These are phyloP conservation scores for Clitocybe nebularis DNA, from an alignment of 1,284 basidiomycete species.

Conservation along the genomic window DNA sequence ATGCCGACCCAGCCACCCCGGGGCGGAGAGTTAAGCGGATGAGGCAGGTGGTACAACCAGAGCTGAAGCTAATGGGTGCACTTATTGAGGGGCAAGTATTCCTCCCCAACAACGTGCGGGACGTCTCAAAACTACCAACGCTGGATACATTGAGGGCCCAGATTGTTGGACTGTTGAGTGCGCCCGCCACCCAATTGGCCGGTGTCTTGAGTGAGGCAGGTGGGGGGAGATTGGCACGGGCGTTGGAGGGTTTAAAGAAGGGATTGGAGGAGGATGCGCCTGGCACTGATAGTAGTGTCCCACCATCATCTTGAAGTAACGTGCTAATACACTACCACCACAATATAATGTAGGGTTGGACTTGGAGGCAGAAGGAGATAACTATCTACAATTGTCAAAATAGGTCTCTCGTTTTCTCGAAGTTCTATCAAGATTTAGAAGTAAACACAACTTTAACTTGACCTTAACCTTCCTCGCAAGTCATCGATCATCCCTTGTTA, in stretches of 20 bases:
- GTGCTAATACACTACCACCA: too few relatives aligned
- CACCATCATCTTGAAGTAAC: conserved; percentile 14
- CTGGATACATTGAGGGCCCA: conserved; percentile 71
- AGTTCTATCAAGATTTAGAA: too few relatives aligned
- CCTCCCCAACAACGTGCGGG: conserved; percentile 49
- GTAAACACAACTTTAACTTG: too few relatives aligned
- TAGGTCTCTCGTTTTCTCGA: too few relatives aligned
- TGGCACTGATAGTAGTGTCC: conserved; percentile 6
- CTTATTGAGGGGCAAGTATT: conserved; percentile 72
- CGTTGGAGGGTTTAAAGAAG: conserved; percentile 74
- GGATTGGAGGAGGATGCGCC: conserved; percentile 55
- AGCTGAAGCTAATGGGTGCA: conserved; percentile 69
- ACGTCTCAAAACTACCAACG: conserved; percentile 65
- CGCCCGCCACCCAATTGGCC: conserved; percentile 67
- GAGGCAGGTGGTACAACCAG: conserved; percentile 50
- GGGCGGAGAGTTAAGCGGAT: conserved; percentile 61
- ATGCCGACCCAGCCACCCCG: conserved; percentile 59
- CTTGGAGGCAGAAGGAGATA: too few relatives aligned
- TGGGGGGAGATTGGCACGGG: conserved; percentile 70
- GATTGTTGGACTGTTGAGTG: conserved; percentile 69
- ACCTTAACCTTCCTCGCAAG: too few relatives aligned
- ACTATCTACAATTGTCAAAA: too few relatives aligned
- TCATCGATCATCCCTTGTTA: too few relatives aligned
- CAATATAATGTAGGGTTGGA: too few relatives aligned
- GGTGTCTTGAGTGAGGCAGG: conserved; percentile 68